Evolutionary conservation across 2,329 filamentous ascomycete genomes (phyloP).

Genomic region (Fusarium virguliforme): DNA sequence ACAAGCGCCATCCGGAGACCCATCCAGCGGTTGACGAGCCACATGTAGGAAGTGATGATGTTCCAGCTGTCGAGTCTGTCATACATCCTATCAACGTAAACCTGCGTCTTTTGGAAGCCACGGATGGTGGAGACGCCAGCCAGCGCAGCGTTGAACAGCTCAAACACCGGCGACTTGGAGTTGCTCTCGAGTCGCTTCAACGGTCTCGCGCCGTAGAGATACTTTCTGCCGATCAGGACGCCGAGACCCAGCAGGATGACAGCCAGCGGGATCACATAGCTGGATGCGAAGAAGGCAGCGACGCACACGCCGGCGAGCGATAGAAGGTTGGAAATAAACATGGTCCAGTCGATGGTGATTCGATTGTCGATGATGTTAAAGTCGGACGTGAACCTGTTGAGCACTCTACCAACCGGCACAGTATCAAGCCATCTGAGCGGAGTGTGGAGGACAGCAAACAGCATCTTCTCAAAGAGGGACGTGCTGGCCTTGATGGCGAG

Average conservation of each 20-base stretch:
- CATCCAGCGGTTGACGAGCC: conserved; percentile 85
- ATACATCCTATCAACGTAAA: conserved; percentile 81
- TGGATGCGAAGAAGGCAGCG: conserved; percentile 78
- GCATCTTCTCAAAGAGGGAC: conserved; percentile 76
- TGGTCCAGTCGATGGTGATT: conserved; percentile 75
- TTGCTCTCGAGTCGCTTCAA: conserved; percentile 84
- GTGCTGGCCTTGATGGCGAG: conserved; percentile 80
- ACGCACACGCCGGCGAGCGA: conserved; percentile 76
- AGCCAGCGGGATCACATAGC: conserved; percentile 75
- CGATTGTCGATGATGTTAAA: conserved; percentile 81
- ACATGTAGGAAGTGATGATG: conserved; percentile 76
- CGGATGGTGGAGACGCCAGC: conserved; percentile 83
- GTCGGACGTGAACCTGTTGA: conserved; percentile 85
- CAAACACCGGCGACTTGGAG: conserved; percentile 84
- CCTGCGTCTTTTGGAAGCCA: conserved; percentile 78
- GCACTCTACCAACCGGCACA: conserved; percentile 81
- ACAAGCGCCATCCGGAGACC: conserved; percentile 79
- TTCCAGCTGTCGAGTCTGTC: conserved; percentile 78
- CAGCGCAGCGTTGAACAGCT: conserved; percentile 82
- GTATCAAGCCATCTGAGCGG: conserved; percentile 87
- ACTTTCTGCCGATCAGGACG: conserved; percentile 72
- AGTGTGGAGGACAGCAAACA: conserved; percentile 77
- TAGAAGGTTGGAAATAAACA: conserved; percentile 73
- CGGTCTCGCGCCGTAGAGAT: conserved; percentile 80
- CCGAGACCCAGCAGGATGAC: conserved; percentile 71